A percentile compares a stretch with the other conserved stretches of the same genome.
Conservation (phyloP, 2,329 filamentous ascomycete species). For the Paraconiothyrium brasiliense region DNA sequence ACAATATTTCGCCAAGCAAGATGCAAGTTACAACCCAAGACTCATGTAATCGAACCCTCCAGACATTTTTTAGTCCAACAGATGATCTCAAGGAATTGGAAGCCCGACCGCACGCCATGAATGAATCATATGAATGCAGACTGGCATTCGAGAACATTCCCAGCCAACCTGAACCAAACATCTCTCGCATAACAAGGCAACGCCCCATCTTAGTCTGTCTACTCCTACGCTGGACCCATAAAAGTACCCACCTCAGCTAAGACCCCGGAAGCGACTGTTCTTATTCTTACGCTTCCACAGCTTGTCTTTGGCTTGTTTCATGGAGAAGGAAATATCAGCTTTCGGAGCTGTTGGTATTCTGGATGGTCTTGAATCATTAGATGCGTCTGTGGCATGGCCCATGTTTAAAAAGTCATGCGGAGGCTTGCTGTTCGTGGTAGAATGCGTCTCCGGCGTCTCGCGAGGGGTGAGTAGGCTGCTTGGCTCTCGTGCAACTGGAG, state of each 20-base stretch:
- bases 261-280: not conserved
- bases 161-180: no score
- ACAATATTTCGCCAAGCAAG: no score
- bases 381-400: not conserved
- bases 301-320: not conserved
- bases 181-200: no score
- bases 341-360: not conserved
- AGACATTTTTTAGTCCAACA: no score
- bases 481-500: not conserved
- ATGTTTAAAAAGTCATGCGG: not conserved
- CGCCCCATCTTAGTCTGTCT: no score
- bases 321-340: not conserved
- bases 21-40: no score
- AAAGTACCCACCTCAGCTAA: not conserved
- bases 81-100: no score
- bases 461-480: not conserved
- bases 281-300: not conserved
- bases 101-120: no score
- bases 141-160: no score
- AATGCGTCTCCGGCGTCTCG: not conserved
- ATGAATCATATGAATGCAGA: no score
- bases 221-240: no score
- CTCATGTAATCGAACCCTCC: no score
- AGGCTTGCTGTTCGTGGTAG: not conserved
- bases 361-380: not conserved